Base-by-base conservation (phyloP, 2,329 filamentous ascomycete genomes). In the Scleromitrula shiraiana region DNA sequence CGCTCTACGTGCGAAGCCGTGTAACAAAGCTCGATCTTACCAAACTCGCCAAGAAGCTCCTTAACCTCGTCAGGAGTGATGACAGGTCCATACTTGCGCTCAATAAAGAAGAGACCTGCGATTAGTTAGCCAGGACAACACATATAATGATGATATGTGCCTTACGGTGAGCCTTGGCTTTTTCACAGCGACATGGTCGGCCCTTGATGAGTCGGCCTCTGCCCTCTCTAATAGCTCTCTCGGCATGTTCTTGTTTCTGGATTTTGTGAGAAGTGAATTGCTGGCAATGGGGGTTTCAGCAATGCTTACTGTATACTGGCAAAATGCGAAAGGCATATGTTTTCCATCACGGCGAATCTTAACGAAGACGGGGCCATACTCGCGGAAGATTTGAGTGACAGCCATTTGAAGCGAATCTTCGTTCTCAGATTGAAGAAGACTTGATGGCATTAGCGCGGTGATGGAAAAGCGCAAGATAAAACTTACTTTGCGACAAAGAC, bases 401-500 rank as follows among this genome's bases (percentile, higher is more conserved):
- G 72, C 74, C 6, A 66, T 64, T 50, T 77, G 69, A 12, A 83
- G 68, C n/a, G 65, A 66, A 7, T 64, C 59, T 53, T 82, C 77
- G 8, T 70, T 68, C 46, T 70, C 65, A 2, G 65, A 59, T 53
- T 77, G 70, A 0, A 75, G 68, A 2, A 83, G 68, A 49, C 79
- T 82, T 27, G 20, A 4, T 35, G 9, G 36, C 27, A 24, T 38
- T 22, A 50, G 46, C 32, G 35, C 22, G 43, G 17, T 7, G 10
- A 20, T 24, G 14, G 29, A 15, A 23, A 20, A 6, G 23, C n/a
- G 17, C 7, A 17, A 33, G 20, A 10, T 10, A 12, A 22, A 10
- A 69, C 76, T 68, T 70, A 83, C 80, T 83, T 83, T 26, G 80
- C 80, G 30, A 82, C 78, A 56, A 83, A 83, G 29, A 83, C 70